phyloP scores from a whole-genome alignment of 1,284 basidiomycete species.

The Acaromyces ingoldii region DNA sequence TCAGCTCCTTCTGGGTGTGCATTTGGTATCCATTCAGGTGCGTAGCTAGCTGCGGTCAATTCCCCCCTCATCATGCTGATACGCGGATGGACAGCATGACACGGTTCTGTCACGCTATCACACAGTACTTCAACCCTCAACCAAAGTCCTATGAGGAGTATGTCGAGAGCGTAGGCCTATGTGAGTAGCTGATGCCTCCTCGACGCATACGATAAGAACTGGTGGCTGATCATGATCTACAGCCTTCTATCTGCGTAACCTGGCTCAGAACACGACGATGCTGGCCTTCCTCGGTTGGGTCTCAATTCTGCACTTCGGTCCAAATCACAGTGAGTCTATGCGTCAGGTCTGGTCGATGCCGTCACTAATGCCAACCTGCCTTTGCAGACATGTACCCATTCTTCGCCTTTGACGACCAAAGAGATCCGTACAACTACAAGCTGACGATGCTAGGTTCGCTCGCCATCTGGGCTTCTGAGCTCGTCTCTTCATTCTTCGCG shows the following conservation, averaged over 20 bases:
- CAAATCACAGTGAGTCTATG: slow-evolving; percentile 50
- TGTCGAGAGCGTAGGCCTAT: slow-evolving; percentile 54
- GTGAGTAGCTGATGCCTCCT: background rate
- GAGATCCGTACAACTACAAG: slow-evolving; percentile 59
- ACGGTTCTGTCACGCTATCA: slow-evolving; percentile 51
- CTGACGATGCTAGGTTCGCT: slow-evolving; percentile 58
- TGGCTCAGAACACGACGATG: slow-evolving; percentile 60
- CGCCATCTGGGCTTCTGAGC: slow-evolving; percentile 58
- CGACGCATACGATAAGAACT: background rate
- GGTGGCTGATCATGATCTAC: background rate
- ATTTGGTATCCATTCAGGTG: slow-evolving; percentile 56
- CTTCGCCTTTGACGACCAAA: slow-evolving; percentile 57
- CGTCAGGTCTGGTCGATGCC: background rate
- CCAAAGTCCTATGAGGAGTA: slow-evolving; percentile 57
- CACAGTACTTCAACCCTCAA: slow-evolving; percentile 55
- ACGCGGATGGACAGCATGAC: slow-evolving; percentile 53
- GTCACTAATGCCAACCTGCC: background rate
- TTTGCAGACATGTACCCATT: slow-evolving; percentile 57
- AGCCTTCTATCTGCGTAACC: slow-evolving; percentile 57
- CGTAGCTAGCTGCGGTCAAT: background rate
- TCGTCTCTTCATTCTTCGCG: slow-evolving; percentile 56
- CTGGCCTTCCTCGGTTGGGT: slow-evolving; percentile 55
- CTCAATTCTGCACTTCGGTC: slow-evolving; percentile 56
- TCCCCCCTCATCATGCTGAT: background rate
- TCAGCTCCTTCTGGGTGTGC: slow-evolving; percentile 57